Evolutionary conservation across 106 monocot species (phyloP).

Genomic region (Dendrobium nobile): DNA sequence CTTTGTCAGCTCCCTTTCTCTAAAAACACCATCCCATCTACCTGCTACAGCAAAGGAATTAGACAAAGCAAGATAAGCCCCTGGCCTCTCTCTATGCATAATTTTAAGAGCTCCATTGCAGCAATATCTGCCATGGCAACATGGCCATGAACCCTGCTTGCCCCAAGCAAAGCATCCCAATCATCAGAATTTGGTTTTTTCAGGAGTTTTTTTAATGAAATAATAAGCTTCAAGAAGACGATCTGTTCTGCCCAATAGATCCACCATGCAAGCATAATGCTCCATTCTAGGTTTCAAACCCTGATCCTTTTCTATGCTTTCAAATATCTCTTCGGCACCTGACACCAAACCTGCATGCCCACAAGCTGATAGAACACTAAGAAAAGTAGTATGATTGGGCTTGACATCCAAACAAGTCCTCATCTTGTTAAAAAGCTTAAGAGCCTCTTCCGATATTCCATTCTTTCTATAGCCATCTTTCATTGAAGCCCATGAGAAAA

Average conservation of each 20-base stretch:
- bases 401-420: slow-evolving; percentile 17
- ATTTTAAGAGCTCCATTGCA: slow-evolving; percentile 60
- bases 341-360: slow-evolving; percentile 67
- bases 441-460: slow-evolving; percentile 59
- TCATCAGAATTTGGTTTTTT: no score
- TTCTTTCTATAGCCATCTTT: slow-evolving; percentile 95
- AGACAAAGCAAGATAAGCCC: slow-evolving; percentile 88
- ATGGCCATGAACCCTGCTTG: slow-evolving; percentile 80
- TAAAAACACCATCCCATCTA: slow-evolving; percentile 59
- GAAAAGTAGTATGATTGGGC: slow-evolving; percentile 73
- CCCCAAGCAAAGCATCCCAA: no score
- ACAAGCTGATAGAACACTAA: slow-evolving; percentile 73
- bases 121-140: slow-evolving; percentile 67
- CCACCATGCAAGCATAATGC: slow-evolving; percentile 93
- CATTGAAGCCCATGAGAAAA: slow-evolving; percentile 89
- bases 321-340: slow-evolving; percentile 45
- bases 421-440: slow-evolving; percentile 61
- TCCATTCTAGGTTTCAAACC: slow-evolving; percentile 70
- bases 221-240: no score
- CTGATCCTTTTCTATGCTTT: slow-evolving; percentile 68
- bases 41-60: slow-evolving; percentile 72
- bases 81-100: slow-evolving; percentile 69
- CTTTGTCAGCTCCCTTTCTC: slow-evolving; percentile 80
- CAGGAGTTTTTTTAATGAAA: no score
- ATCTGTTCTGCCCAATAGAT: slow-evolving; percentile 77